These are phyloP conservation scores for Bolboschoenus planiculmis DNA, from an alignment of 176 grass and related monocot genomes.

Conservation along the genomic window DNA sequence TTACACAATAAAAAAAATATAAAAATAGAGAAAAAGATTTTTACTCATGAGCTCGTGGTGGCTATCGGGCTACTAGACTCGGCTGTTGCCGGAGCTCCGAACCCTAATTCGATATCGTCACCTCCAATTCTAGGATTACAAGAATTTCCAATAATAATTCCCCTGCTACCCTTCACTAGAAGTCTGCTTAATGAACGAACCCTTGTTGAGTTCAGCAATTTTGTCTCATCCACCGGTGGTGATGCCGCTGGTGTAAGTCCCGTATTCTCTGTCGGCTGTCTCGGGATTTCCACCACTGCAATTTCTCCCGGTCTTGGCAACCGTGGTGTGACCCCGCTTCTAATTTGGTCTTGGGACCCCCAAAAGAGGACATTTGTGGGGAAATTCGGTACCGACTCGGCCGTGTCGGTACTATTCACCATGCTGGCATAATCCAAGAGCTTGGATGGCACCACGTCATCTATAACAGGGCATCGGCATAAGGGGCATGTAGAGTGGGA, in stretches of 20 bases:
- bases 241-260: constrained; percentile 19
- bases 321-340: constrained; percentile 9
- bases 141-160: constrained; percentile 16
- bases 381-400: constrained; percentile 39
- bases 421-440: constrained; percentile 20
- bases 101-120: constrained; percentile 15
- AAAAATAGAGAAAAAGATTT: not conserved
- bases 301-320: not conserved
- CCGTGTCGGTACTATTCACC: not conserved
- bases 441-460: constrained; percentile 6
- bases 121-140: constrained; percentile 15
- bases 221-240: constrained; percentile 36
- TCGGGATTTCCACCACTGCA: not conserved
- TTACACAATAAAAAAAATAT: not conserved
- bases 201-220: constrained; percentile 20
- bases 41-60: constrained; percentile 19
- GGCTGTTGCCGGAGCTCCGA: not conserved
- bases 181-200: constrained; percentile 44
- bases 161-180: constrained; percentile 35
- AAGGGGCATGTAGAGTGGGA: constrained; percentile 65
- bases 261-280: not conserved
- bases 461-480: constrained; percentile 42
- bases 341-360: constrained; percentile 47
- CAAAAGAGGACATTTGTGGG: constrained; percentile 63
- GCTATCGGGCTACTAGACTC: not conserved